Percentiles rank a stretch among this genome's conserved stretches.
Evolutionary conservation across 768 basidiomycete genomes (phyloP).

Genomic region (Gymnopilus junonius): DNA sequence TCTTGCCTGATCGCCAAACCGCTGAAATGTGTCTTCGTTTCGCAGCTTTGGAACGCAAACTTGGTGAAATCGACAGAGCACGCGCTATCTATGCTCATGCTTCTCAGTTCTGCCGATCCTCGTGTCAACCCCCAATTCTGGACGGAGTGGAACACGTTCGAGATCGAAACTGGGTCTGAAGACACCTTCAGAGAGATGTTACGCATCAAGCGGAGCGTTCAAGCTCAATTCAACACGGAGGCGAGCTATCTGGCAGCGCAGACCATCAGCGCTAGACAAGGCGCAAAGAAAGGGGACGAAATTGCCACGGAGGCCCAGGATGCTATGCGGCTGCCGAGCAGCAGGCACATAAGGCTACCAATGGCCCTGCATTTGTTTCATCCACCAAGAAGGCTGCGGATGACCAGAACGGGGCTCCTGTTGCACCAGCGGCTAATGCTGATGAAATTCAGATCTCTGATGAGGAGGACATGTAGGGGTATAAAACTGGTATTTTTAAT

Average conservation of each 20-base stretch:
- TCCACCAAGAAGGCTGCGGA: conserved; percentile 63
- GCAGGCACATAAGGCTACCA: conserved; percentile 53
- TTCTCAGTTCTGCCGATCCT: conserved; percentile 98
- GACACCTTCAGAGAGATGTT: conserved; percentile 97
- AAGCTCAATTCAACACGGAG: conserved; percentile 98
- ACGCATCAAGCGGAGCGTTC: conserved; percentile 96
- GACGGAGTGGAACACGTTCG: conserved; percentile 96
- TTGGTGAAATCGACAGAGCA: conserved; percentile 98
- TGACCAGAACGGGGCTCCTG: conserved; percentile 32
- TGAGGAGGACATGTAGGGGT: conserved; percentile 65
- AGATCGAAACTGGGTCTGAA: conserved; percentile 98
- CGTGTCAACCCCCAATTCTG: conserved; percentile 92
- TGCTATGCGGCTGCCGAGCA: conserved; percentile 86
- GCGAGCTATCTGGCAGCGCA: conserved; percentile 92
- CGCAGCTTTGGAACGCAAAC: conserved; percentile 93
- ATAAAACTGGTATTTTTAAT: not conserved
- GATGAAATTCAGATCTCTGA: conserved; percentile 92
- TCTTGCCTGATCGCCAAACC: conserved; percentile 90
- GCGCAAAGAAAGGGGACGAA: conserved; percentile 51
- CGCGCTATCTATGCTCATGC: conserved; percentile 97
- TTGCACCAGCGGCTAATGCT: conserved; percentile 50
- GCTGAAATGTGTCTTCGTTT: conserved; percentile 98
- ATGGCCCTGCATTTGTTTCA: conserved; percentile 74
- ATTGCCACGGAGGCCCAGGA: conserved; percentile 54
- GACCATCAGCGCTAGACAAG: conserved; percentile 72